Conservation (phyloP, 352 stramenopile species). For the Pythium vanterpoolii region DNA sequence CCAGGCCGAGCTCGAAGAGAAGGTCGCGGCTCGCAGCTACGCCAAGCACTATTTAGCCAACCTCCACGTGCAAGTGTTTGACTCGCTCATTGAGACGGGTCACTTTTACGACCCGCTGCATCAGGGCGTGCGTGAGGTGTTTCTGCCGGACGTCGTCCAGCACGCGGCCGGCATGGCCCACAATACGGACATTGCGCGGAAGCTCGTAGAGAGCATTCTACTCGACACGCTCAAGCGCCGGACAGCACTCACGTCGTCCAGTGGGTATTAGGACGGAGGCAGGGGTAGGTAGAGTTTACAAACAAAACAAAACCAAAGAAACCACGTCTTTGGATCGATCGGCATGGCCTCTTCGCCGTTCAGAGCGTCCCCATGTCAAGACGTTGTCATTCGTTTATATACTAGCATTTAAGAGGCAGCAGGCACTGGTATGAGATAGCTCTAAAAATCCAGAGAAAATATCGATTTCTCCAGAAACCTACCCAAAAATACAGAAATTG, state of each 20-base stretch:
- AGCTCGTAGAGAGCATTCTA: constrained; percentile 31
- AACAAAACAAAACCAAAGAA: no score
- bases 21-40: constrained; percentile 88
- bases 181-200: constrained; percentile 35
- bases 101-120: constrained; percentile 90
- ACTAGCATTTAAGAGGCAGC: no score
- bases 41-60: constrained; percentile 86
- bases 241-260: neutral
- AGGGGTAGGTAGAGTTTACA: neutral
- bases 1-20: constrained; percentile 88
- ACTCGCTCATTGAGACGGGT: constrained; percentile 79
- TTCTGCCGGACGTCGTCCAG: constrained; percentile 69
- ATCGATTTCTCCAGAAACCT: no score
- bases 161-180: constrained; percentile 40
- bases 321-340: no score
- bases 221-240: constrained; percentile 33
- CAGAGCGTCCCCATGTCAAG: no score
- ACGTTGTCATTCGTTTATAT: no score
- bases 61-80: constrained; percentile 87
- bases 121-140: constrained; percentile 75
- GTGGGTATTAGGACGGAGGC: neutral
- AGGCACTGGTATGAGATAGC: no score
- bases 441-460: no score
- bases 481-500: no score
- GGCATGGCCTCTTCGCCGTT: no score